These are phyloP conservation scores for Aeschynomene evenia DNA, from an alignment of 306 rosid species.

Conservation along the genomic window DNA sequence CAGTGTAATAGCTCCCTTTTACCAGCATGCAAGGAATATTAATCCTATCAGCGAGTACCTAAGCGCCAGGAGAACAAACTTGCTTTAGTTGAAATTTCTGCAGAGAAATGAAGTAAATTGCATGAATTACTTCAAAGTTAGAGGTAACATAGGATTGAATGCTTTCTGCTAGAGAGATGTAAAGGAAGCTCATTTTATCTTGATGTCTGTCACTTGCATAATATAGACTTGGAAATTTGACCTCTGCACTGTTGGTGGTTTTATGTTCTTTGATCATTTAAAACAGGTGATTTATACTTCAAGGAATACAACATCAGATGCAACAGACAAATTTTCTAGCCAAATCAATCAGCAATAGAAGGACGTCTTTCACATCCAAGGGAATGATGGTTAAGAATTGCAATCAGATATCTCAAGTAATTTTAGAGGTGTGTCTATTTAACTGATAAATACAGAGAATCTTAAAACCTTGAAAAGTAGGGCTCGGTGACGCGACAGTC, in stretches of 20 bases:
- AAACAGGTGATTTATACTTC: neutral
- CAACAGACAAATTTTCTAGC: conserved; percentile 3
- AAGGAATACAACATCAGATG: neutral
- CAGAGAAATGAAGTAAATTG: neutral
- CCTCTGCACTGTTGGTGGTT: neutral
- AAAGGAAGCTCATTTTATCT: conserved; percentile 1
- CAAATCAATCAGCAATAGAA: neutral
- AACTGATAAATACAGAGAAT: conserved; percentile 15
- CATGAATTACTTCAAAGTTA: neutral
- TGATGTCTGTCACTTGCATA: conserved; percentile 10
- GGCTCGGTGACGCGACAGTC: conserved; percentile 98
- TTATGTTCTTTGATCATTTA: neutral
- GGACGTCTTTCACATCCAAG: neutral
- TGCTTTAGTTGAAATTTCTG: conserved; percentile 26
- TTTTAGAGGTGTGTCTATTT: neutral
- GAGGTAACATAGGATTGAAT: conserved; percentile 1
- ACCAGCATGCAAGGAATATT: conserved; percentile 94
- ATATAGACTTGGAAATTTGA: conserved; percentile 3
- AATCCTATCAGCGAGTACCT: conserved; percentile 96
- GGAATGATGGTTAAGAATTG: neutral
- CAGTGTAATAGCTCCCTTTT: conserved; percentile 98
- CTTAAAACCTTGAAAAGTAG: conserved; percentile 79
- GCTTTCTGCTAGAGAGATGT: conserved; percentile 21
- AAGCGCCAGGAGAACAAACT: conserved; percentile 43
- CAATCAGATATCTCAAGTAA: neutral